Base-by-base conservation (phyloP, 2,329 filamentous ascomycete genomes). In the Bretziella fagacearum region DNA sequence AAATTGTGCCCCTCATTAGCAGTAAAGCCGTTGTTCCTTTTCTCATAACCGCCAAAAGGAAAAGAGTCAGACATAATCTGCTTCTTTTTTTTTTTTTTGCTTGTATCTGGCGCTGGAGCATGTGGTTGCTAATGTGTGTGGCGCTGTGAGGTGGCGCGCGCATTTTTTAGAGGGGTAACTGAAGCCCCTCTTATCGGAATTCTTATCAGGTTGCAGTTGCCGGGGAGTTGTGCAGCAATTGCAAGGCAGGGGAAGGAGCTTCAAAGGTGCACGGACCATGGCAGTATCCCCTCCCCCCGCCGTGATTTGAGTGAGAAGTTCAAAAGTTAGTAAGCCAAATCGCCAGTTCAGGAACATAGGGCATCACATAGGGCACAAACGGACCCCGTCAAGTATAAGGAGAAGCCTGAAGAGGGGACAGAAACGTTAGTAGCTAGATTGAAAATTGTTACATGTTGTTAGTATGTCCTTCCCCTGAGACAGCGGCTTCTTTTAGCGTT, bases 101-200 rank as follows among this genome's bases (percentile, higher is more conserved):
- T n/a, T 10, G 18, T 26, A n/a, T 42, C 29, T 13, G 15, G 8
- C 32, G 44, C 44, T 46, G 15, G 33, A 29, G n/a, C 15, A 37
- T 37, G 30, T 46, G 33, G 35, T 37, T 15, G 35, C 15, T 13
- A n/a, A 17, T 27, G 30, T 15, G 7, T 46, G 44, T 46, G 44
- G 44, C 44, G 27, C 13, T 37, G 27, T 27, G 10, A 33, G n/a
- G n/a, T 27, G 44, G 32, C 25, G 44, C 20, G 18, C 26, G 11
- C n/a, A n/a, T n/a, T n/a, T n/a, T 18, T 32, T 46, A 23, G 44
- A 46, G 44, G 44, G 44, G 44, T 46, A 46, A 37, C 15, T 43
- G 40, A n/a, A 37, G 26, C n/a, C 7, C 6, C 11, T 22, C 36
- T 47, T 47, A 47, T 47, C 45, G 36, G 11, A 30, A 18, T 29